Evolutionary conservation across 306 rosid species (phyloP).

Genomic region (Fragaria ananassa): DNA sequence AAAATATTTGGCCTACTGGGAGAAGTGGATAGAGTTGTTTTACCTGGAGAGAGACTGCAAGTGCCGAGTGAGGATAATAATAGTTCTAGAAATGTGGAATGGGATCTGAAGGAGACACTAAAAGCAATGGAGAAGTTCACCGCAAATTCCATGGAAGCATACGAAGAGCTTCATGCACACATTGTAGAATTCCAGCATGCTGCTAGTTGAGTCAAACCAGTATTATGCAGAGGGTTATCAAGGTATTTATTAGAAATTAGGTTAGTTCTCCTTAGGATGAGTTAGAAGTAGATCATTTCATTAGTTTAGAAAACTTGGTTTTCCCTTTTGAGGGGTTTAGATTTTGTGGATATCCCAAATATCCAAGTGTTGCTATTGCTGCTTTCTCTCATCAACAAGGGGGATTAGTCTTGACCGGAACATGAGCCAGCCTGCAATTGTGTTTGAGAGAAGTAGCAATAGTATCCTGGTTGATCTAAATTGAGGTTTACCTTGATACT

Average conservation of each 20-base stretch:
- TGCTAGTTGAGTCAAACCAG: background rate
- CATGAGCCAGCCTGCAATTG: background rate
- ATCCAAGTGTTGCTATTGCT: background rate
- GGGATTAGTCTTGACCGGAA: background rate
- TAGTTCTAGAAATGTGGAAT: constrained; percentile 25
- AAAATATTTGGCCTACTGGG: constrained; percentile 21
- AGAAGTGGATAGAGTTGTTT: constrained; percentile 25
- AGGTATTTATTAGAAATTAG: background rate
- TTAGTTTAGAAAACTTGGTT: background rate
- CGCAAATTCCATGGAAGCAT: constrained; percentile 40
- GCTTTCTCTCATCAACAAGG: background rate
- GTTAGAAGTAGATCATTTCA: background rate
- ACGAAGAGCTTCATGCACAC: constrained; percentile 53
- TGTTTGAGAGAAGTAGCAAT: background rate
- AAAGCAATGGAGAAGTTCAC: constrained; percentile 54
- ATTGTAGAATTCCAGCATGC: constrained; percentile 30
- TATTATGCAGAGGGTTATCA: background rate
- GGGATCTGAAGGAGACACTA: constrained; percentile 51
- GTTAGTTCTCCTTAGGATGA: background rate
- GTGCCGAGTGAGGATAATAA: background rate
- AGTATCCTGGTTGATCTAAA: background rate
- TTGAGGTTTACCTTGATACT: no score
- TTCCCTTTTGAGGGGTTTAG: background rate
- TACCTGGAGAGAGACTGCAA: constrained; percentile 24
- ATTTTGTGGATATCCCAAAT: background rate